Evolutionary conservation across 2,329 filamentous ascomycete genomes (phyloP), one percentile per base, ranked within the genome.

Genomic region (Fusarium musae): DNA sequence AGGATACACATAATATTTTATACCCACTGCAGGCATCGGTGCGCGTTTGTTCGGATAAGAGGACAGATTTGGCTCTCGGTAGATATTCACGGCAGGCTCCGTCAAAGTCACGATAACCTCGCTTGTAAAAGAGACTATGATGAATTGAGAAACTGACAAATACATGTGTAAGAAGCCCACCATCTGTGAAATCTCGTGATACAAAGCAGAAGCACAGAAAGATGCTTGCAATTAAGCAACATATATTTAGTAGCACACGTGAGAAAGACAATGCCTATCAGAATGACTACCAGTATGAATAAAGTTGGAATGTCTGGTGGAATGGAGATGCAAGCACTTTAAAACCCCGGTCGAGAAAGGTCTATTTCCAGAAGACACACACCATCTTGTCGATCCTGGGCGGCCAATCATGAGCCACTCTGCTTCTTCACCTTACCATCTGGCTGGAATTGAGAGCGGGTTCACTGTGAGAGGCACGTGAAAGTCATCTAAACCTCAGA

Each of bases 241-340:
- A 52, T 17, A 16, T 28, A 37, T 3, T 36, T 21, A 21, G 17
- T 26, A 23, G 6, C 46, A 21, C 16, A 44, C 26, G 28, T n/a
- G 58, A 46, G 43, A 63, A 36, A 44, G 28, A 23, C 56, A 26
- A 59, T 19, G 15, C 19, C 44, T 11, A 62, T 17, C 28, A 46
- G 15, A 37, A 36, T 54, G 44, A 36, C 50, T 30, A 32, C 30
- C 30, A 32, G 30, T 32, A 23, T 23, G 23, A 39, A 32, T 26
- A 68, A 32, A 46, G 58, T 63, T 59, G n/a, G 23, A 36, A 42
- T 71, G 40, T 47, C 23, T 11, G 30, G 39, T 46, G 44, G 36
- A 57, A 62, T 62, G 50, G 11, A 50, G 47, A 76, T 77, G 75
- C 75, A 77, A 77, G 75, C 75, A 77, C 75, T 77, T 77, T 77